Evolutionary conservation across 2,329 filamentous ascomycete species (phyloP), one percentile per base, ranked within the genome.

Genomic region (Pestalotiopsis sp.): DNA sequence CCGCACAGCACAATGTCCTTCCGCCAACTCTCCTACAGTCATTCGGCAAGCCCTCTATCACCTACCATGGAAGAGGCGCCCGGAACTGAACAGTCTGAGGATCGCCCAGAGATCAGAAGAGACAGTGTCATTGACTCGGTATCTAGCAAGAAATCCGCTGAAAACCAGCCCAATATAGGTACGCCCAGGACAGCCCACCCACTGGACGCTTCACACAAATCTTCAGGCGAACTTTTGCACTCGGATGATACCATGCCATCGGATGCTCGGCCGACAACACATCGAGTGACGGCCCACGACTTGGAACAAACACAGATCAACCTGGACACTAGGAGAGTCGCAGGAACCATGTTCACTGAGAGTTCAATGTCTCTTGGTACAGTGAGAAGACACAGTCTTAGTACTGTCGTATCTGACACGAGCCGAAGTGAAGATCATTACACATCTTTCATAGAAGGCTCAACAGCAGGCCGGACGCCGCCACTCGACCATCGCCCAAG

Each of bases 1-100:
- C 67, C 68, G 14, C 69, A 71, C 4, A 70, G 63, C 12, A 74
- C 73, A 23, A 65, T 63, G 20, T 70, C 73, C 17, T 69, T 70
- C 9, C 65, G 67, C 14, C 68, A 66, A 36, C 12, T 71, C 2
- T 49, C 69, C 12, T 38, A 57, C 6, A 73, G 67, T 59, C 68
- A 65, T n/a, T 68, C 71, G 25, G 68, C 70, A 14, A 71, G 72
- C 17, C 63, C 69, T 9, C 69, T 79, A 5, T 78, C 77, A 6
- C 77, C 77, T 17, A 78, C 75, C 1, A 73, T 73, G 11, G 77
- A 79, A 64, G 77, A 80, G 69, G 74, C 69, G 57, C 68, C 74
- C 11, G 68, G 68, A 4, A 41, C 68, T 56, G 58, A 49, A 39
- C 56, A 60, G 2, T 5, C n/a, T 68, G 17, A 65, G 63, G 39